Evolutionary conservation across 305 asterid genomes (phyloP), one percentile per base, ranked within the genome.

Genomic region (Fraxinus albicans): DNA sequence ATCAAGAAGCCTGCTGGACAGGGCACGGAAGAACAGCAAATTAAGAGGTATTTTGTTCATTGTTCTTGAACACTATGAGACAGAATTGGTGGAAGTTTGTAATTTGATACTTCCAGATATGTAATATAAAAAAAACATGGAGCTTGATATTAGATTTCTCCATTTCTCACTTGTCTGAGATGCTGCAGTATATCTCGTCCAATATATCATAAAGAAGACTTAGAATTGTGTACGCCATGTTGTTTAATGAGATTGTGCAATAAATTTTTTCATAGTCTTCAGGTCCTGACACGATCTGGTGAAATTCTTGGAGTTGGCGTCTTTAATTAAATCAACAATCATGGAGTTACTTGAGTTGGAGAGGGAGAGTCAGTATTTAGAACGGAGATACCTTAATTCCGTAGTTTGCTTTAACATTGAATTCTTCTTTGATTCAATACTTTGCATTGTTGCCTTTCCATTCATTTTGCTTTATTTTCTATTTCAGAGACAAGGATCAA

Each of bases 401-500:
- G n/a, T 55, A 10, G 44, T 60, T 31, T 55, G 40, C 40, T 23
- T 25, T 73, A 44, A 23, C 31, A 63, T 34, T 58, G 8, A 44
- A n/a, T 1, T 79, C 19, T 31, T 8, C 58, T 0, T 21, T 8
- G 9, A 31, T 29, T n/a, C 35, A 42, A 73, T n/a, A 31, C 36
- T n/a, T 44, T 70, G 27, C 63, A 42, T 69, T 34, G 76, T 79
- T 23, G 4, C 44, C 76, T 76, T 76, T 33, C 72, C 40, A 72
- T 77, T 78, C 72, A 72, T 70, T 75, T 73, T 7, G 84, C 83
- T 81, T 75, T 50, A 73, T 72, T 58, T 82, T 89, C 78, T 55
- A 80, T 87, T 82, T 74, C 94, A 96, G 98, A 87, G 98, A 90
- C 83, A 90, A 85, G 89, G 96, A 85, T 89, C 97, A 91, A 76